A percentile compares a stretch with the other conserved stretches of the same genome.
phyloP scores from a whole-genome alignment of 176 grass and related monocot species.

The Cenchrus americanus region DNA sequence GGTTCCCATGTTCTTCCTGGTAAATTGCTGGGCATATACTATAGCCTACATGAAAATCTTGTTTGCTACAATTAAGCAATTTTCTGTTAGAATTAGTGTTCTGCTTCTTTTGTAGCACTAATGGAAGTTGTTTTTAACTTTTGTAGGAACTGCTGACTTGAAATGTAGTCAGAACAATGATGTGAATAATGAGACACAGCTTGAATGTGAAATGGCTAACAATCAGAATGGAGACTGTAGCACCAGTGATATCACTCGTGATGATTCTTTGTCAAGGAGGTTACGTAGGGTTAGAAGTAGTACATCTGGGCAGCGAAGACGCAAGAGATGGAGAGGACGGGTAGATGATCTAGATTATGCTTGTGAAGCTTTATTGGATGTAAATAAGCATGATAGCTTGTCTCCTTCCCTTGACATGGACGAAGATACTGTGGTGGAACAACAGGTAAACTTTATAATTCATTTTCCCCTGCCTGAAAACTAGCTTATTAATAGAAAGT shows the following conservation, averaged over 20 bases:
- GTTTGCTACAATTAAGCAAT: slow-evolving; percentile 29
- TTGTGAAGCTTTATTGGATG: slow-evolving; percentile 41
- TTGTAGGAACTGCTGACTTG: slow-evolving; percentile 58
- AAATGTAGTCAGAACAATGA: slow-evolving; percentile 56
- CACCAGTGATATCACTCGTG: slow-evolving; percentile 71
- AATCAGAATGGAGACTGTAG: slow-evolving; percentile 74
- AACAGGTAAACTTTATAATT: slow-evolving; percentile 59
- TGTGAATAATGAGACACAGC: slow-evolving; percentile 53
- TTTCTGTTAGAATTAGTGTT: slow-evolving; percentile 13
- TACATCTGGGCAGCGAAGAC: slow-evolving; percentile 62
- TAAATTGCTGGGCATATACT: slow-evolving; percentile 44
- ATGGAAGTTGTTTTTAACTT: slow-evolving; percentile 22
- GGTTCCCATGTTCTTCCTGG: slow-evolving; percentile 58
- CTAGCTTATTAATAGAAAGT: slow-evolving; percentile 9
- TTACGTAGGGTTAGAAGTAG: slow-evolving; percentile 77
- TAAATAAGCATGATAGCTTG: slow-evolving; percentile 44
- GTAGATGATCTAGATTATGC: slow-evolving; percentile 56
- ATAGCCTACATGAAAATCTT: slow-evolving; percentile 28
- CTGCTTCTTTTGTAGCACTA: slow-evolving; percentile 30
- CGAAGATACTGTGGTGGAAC: slow-evolving; percentile 40
- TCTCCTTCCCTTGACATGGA: slow-evolving; percentile 36
- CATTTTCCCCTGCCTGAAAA: slow-evolving; percentile 2
- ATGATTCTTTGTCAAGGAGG: slow-evolving; percentile 76
- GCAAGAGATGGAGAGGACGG: slow-evolving; percentile 96
- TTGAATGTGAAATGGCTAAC: slow-evolving; percentile 57